These are phyloP conservation scores for Cucumis hystrix DNA, from an alignment of 306 rosid species.

Conservation along the genomic window DNA sequence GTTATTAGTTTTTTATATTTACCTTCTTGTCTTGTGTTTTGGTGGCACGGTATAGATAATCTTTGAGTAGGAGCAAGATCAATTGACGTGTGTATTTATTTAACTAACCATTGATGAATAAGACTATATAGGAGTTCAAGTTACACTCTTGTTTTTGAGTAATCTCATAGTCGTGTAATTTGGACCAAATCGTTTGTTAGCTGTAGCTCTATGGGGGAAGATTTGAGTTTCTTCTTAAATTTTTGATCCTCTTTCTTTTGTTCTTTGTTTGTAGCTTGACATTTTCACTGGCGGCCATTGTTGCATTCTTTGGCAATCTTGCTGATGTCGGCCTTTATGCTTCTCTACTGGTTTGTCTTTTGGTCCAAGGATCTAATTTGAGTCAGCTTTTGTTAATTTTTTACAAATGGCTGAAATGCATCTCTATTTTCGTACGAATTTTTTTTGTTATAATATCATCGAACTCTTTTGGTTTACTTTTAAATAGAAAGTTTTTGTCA, in stretches of 20 bases:
- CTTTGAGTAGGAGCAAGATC: not conserved
- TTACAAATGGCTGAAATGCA: not conserved
- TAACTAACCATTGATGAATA: not conserved
- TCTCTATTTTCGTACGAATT: not conserved
- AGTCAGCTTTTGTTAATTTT: not conserved
- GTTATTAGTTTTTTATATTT: not conserved
- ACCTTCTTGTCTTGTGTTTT: not conserved
- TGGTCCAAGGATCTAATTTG: not conserved
- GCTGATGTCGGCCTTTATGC: constrained; percentile 86
- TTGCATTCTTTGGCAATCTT: constrained; percentile 76
- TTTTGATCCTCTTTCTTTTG: not conserved
- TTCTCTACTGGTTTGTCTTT: constrained; percentile 49
- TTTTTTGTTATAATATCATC: not conserved
- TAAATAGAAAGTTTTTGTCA: not conserved
- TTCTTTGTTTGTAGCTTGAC: constrained; percentile 38
- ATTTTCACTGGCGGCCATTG: constrained; percentile 57
- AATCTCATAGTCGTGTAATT: not conserved
- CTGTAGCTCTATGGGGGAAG: not conserved
- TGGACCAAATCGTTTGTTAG: not conserved
- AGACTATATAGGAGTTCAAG: not conserved
- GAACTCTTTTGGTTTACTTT: not conserved
- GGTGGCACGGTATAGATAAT: not conserved
- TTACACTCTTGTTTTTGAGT: not conserved
- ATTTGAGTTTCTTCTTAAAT: not conserved
- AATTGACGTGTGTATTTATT: too few species aligned